Evolutionary conservation across 148 eudicot species (phyloP), one percentile per base, ranked within the genome.

Genomic region (Heliamphora exappendiculata): DNA sequence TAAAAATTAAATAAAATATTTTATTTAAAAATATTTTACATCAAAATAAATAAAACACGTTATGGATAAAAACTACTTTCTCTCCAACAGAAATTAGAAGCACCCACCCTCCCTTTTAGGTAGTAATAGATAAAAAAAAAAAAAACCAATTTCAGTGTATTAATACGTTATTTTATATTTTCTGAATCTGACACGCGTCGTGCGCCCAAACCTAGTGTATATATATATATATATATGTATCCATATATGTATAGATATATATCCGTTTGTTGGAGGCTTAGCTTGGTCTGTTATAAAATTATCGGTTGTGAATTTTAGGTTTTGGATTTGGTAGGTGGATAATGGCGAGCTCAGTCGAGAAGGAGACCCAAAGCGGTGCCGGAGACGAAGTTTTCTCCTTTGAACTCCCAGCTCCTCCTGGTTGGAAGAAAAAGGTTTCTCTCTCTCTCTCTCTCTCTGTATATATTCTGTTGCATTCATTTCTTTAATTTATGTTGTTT

Each of bases 391-490:
- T 83, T 69, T 86, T 87, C 44, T 82, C 89, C 49, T 57, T 88
- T 78, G 94, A 90, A 64, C 94, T 90, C 49, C 90, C 94, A 80
- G 94, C 94, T 78, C 94, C 94, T 74, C 14, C 85, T 77, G 91
- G 94, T n/a, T 90, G 94, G 94, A 84, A 79, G 49, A 90, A 90
- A 82, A 85, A 82, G 26, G 13, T 11, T 16, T 37, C 0, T 45
- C 37, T 69, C 54, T 70, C 7, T 75, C 3, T 70, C 37, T 57
- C 63, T 72, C 4, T 54, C 6, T 47, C 19, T 26, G 28, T 42
- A 9, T 42, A 12, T 24, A 4, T 19, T 16, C 28, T 14, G 3
- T 41, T n/a, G 16, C 44, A 6, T 70, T 5, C 19, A 24, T 26
- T 11, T 13, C 14, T 57, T 26, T 39, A 47, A 65, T 45, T 76